Evolutionary conservation across 495 filamentous ascomycete species (phyloP).

Genomic region (Aspergillus ellipticus): DNA sequence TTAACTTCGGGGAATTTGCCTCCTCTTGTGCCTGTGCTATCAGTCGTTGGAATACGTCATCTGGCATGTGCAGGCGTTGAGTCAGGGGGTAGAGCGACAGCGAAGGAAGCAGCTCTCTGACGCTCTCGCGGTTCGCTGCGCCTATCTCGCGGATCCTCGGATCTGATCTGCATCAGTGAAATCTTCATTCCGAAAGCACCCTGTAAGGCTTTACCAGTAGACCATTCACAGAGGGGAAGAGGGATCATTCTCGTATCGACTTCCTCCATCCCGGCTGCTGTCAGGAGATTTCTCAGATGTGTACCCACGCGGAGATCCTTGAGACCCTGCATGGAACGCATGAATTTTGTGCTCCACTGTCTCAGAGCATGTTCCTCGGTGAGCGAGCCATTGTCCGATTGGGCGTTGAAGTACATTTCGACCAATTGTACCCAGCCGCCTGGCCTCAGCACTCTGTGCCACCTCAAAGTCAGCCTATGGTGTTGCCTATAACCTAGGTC

Average conservation of each 20-base stretch:
- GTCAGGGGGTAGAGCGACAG: slow-evolving; percentile 61
- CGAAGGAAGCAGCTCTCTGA: slow-evolving; percentile 56
- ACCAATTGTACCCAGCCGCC: slow-evolving; percentile 90
- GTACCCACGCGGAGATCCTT: slow-evolving; percentile 71
- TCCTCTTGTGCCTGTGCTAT: slow-evolving; percentile 65
- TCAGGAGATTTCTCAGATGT: slow-evolving; percentile 58
- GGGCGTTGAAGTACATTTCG: slow-evolving; percentile 82
- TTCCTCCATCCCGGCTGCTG: slow-evolving; percentile 66
- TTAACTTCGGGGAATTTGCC: slow-evolving; percentile 59
- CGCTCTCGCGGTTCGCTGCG: slow-evolving; percentile 55
- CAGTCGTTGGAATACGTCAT: slow-evolving; percentile 60
- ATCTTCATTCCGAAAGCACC: neutral
- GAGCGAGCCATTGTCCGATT: slow-evolving; percentile 85
- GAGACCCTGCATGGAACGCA: slow-evolving; percentile 58
- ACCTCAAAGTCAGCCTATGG: slow-evolving; percentile 16
- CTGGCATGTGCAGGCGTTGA: slow-evolving; percentile 55
- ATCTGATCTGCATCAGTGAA: slow-evolving; percentile 39
- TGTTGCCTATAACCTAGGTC: neutral
- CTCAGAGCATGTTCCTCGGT: slow-evolving; percentile 66
- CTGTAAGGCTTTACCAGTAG: slow-evolving; percentile 52
- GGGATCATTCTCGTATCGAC: slow-evolving; percentile 68
- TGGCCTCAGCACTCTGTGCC: slow-evolving; percentile 53
- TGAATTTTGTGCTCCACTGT: slow-evolving; percentile 68
- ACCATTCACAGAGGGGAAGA: slow-evolving; percentile 72
- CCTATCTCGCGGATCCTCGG: slow-evolving; percentile 61